These are phyloP conservation scores for Silene conica DNA, from an alignment of 148 eudicot species.

Conservation along the genomic window DNA sequence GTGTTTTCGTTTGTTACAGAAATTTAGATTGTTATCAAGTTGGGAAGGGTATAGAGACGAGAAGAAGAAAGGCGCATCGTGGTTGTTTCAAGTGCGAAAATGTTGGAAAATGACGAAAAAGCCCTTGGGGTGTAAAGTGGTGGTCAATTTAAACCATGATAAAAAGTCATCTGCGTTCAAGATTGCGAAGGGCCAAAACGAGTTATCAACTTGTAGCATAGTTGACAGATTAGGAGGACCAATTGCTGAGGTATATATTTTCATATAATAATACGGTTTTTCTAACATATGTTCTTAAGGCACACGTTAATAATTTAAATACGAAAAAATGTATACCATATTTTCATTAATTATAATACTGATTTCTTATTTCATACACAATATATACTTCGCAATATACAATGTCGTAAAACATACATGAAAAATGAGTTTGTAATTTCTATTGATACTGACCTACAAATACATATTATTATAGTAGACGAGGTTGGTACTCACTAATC, in stretches of 20 bases:
- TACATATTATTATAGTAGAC: no score
- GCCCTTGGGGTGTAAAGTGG: conserved; percentile 19
- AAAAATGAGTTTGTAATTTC: no score
- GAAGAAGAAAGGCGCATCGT: conserved; percentile 24
- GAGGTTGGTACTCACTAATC: no score
- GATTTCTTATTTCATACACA: no score
- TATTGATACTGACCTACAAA: no score
- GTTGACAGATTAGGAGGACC: conserved; percentile 30
- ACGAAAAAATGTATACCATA: no score
- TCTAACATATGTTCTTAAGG: no score
- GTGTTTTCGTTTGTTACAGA: conserved; percentile 21
- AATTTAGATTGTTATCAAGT: conserved; percentile 25
- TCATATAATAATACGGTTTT: neutral
- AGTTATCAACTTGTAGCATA: conserved; percentile 23
- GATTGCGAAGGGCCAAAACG: conserved; percentile 24
- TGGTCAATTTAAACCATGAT: conserved; percentile 22
- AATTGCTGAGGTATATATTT: conserved; percentile 36
- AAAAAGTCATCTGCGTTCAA: conserved; percentile 15
- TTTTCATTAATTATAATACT: no score
- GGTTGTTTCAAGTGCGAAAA: conserved; percentile 33
- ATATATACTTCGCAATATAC: no score
- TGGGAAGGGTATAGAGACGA: conserved; percentile 36
- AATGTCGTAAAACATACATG: no score
- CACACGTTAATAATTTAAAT: no score
- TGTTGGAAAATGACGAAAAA: conserved; percentile 24